Percentiles rank a stretch among this genome's conserved stretches.
Conservation (phyloP, 345 rosid species). For the Eucalyptus leucophloia region DNA sequence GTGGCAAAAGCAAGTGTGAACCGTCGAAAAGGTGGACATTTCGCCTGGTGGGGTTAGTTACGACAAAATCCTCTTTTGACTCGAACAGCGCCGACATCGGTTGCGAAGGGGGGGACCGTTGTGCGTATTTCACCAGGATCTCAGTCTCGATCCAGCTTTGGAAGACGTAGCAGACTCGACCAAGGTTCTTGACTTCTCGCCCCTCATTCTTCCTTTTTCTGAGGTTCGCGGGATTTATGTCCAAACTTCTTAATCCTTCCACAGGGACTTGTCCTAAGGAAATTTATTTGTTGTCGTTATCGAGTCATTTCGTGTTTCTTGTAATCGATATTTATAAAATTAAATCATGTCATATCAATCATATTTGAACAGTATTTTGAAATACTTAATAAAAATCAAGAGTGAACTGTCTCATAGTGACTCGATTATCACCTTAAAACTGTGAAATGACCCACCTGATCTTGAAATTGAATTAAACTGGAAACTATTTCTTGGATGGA, state of each 20-base stretch:
- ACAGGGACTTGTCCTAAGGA: not conserved
- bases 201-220: not conserved
- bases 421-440: too few relatives aligned
- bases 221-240: not conserved
- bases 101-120: too few relatives aligned
- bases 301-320: not conserved
- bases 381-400: too few relatives aligned
- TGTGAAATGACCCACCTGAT: too few relatives aligned
- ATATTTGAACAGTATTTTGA: not conserved
- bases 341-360: not conserved
- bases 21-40: not conserved
- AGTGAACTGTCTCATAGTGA: too few relatives aligned
- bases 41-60: not conserved
- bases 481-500: too few relatives aligned
- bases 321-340: not conserved
- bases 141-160: not conserved
- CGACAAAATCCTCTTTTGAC: not conserved
- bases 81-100: not conserved
- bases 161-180: not conserved
- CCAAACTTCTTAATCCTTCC: not conserved
- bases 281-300: not conserved
- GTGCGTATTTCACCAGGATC: too few relatives aligned
- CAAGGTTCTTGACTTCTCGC: not conserved
- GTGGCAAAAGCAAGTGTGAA: not conserved
- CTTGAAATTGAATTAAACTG: fast-evolving